Conservation (phyloP, 108 stramenopile genomes). For the Conticribra weissflogii region DNA sequence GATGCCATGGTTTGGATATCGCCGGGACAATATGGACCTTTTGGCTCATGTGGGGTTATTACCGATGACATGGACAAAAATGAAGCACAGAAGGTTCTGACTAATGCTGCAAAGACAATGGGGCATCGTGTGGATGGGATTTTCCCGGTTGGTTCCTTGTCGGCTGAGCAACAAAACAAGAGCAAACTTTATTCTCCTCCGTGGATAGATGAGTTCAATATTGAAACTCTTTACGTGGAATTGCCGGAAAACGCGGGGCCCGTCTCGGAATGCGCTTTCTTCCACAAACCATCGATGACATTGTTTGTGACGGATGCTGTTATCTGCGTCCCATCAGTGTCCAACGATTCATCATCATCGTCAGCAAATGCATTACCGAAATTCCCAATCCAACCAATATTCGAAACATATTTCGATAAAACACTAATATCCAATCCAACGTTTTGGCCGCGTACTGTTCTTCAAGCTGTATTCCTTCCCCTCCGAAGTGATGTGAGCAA, state of each 20-base stretch:
- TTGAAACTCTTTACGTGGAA: constrained; percentile 55
- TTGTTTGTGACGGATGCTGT: constrained; percentile 56
- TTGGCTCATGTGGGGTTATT: constrained; percentile 49
- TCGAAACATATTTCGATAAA: constrained; percentile 58
- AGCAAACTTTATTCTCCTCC: constrained; percentile 33
- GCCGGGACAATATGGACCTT: constrained; percentile 67
- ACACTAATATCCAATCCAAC: constrained; percentile 32
- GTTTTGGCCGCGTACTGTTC: constrained; percentile 64
- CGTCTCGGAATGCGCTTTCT: constrained; percentile 57
- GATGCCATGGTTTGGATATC: constrained; percentile 56
- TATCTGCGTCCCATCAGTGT: constrained; percentile 35
- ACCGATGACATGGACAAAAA: constrained; percentile 7
- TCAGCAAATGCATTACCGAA: background rate
- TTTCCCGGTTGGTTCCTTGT: constrained; percentile 22
- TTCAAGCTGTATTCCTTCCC: constrained; percentile 70
- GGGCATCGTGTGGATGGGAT: constrained; percentile 65
- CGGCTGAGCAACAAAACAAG: constrained; percentile 17
- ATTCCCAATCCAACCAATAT: constrained; percentile 30
- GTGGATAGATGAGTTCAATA: constrained; percentile 58
- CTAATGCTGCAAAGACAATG: constrained; percentile 31
- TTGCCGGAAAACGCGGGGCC: constrained; percentile 67
- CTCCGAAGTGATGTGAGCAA: constrained; percentile 13
- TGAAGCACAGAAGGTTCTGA: background rate
- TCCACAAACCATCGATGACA: constrained; percentile 48
- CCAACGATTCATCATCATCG: background rate